A percentile compares a stretch with the other conserved stretches of the same genome.
Evolutionary conservation across 495 filamentous ascomycete species (phyloP).

Genomic region (Penicillium tannophilum): DNA sequence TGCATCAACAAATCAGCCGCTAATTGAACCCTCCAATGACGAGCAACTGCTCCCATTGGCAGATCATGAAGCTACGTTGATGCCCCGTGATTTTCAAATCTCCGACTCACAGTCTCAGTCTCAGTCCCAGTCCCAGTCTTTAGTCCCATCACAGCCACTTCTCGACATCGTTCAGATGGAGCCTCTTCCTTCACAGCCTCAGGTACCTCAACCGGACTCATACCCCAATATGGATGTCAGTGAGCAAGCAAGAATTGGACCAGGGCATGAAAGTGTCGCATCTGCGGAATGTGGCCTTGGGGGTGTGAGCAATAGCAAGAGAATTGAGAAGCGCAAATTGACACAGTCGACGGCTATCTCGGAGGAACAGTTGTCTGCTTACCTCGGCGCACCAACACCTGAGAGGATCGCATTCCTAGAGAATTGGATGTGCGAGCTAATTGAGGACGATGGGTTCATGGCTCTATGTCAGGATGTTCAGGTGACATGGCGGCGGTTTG

Average conservation of each 20-base stretch:
- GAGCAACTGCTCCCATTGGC: background rate
- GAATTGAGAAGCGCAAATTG: background rate
- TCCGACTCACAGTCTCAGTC: conserved; percentile 12
- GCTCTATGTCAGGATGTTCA: conserved; percentile 49
- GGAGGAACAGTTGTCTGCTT: conserved; percentile 36
- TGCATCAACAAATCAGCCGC: background rate
- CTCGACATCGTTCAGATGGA: conserved; percentile 4
- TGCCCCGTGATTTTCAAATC: conserved; percentile 7
- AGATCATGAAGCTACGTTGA: background rate
- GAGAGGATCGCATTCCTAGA: conserved; percentile 41
- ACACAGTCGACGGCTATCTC: conserved; percentile 1
- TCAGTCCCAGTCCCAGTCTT: background rate
- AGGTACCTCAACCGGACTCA: background rate
- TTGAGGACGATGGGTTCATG: conserved; percentile 48
- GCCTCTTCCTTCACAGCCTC: conserved; percentile 1
- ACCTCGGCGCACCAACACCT: conserved; percentile 31
- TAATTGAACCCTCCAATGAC: background rate
- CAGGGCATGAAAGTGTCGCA: background rate
- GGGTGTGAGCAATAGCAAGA: background rate
- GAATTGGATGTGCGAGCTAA: conserved; percentile 46
- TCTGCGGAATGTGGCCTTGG: background rate
- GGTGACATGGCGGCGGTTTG: conserved; percentile 45
- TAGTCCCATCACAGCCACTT: conserved; percentile 11
- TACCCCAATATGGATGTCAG: background rate
- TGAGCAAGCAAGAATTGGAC: background rate